Evolutionary conservation across 106 monocot genomes (phyloP).

Genomic region (Dioscorea dumetorum): DNA sequence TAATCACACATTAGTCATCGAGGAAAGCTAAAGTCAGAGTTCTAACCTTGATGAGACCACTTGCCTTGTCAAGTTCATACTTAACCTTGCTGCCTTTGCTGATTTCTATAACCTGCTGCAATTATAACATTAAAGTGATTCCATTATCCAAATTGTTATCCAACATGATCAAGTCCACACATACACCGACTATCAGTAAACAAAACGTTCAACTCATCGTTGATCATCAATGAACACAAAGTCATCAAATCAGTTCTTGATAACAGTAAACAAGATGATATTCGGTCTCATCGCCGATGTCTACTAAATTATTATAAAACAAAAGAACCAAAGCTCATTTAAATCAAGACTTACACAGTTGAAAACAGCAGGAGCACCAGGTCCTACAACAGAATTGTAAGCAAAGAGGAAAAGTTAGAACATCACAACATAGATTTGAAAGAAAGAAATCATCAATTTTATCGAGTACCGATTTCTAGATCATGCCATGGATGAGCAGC

Average conservation of each 20-base stretch:
- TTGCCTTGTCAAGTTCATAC: constrained; percentile 70
- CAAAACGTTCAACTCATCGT: too few species aligned
- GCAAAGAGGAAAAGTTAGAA: neutral
- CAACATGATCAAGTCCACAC: too few species aligned
- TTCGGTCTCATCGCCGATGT: too few species aligned
- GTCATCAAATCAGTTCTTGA: too few species aligned
- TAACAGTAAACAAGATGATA: too few species aligned
- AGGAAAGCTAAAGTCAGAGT: neutral
- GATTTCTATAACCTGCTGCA: constrained; percentile 68
- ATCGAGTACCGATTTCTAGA: constrained; percentile 55
- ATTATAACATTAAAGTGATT: neutral
- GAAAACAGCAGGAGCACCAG: constrained; percentile 69
- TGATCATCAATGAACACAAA: too few species aligned
- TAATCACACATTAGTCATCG: neutral
- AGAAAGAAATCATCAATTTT: neutral
- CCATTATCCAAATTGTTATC: too few species aligned
- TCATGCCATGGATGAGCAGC: constrained; percentile 91
- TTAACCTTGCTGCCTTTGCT: constrained; percentile 86
- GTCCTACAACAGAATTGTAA: constrained; percentile 26
- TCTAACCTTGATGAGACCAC: constrained; percentile 70
- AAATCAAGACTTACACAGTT: constrained; percentile 43
- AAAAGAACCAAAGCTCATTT: too few species aligned
- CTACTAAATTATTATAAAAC: too few species aligned
- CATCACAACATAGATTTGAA: neutral
- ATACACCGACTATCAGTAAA: too few species aligned